Evolutionary conservation across 306 rosid genomes (phyloP).

Genomic region (Gynostemma pentaphyllum): DNA sequence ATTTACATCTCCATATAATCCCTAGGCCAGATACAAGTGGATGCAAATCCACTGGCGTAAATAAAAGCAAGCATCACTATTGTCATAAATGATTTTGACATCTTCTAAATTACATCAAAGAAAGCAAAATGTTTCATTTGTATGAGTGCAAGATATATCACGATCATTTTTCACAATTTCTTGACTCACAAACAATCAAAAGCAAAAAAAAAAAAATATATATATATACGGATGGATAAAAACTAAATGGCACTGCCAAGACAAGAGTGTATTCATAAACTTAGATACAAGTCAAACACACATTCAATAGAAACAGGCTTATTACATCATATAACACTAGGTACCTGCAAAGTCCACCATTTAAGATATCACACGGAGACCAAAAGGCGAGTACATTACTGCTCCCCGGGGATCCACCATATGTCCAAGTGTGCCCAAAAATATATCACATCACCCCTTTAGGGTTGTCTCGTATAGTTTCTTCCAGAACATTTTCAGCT

Average conservation of each 20-base stretch:
- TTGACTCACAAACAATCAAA: not conserved
- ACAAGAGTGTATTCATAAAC: not conserved
- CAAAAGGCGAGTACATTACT: not conserved
- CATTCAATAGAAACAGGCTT: not conserved
- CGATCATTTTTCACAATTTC: not conserved
- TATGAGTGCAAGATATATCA: not conserved
- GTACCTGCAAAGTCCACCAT: constrained; percentile 41
- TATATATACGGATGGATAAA: not conserved
- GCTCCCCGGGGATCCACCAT: not conserved
- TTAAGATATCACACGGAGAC: constrained; percentile 4
- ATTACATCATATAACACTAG: not conserved
- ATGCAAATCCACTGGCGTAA: not conserved
- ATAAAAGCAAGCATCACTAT: not conserved
- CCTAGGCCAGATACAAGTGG: not conserved
- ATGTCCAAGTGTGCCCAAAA: not conserved
- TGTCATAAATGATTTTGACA: not conserved
- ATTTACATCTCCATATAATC: not conserved
- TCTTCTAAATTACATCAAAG: not conserved
- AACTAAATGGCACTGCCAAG: not conserved
- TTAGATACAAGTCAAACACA: not conserved
- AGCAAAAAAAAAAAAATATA: not conserved
- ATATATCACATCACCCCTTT: too few relatives aligned
- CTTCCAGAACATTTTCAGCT: constrained; percentile 43
- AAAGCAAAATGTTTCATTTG: not conserved
- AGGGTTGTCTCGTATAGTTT: not conserved